A percentile compares a stretch with the other conserved stretches of the same genome.
Evolutionary conservation across 345 rosid genomes (phyloP).

Genomic region (Aquilaria yunnanensis): DNA sequence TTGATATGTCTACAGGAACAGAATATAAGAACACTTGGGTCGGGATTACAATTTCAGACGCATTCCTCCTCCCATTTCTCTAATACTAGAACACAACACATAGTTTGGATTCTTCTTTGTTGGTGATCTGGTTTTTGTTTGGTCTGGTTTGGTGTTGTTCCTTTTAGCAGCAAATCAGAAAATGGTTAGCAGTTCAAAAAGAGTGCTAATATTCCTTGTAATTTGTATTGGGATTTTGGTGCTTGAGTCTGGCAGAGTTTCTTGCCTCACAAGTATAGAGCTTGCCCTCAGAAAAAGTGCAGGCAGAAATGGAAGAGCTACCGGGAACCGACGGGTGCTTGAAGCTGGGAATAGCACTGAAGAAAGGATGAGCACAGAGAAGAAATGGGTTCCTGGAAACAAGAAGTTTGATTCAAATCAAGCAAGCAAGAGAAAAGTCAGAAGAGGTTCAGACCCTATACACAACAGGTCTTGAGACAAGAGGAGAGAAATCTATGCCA

Average conservation of each 20-base stretch:
- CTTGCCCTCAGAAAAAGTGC: conserved; percentile 20
- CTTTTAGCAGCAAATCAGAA: not conserved
- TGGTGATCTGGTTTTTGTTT: conserved; percentile 6
- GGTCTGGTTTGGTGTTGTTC: no score
- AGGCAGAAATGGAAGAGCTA: conserved; percentile 20
- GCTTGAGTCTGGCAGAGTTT: conserved; percentile 29
- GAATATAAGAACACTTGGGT: conserved; percentile 23
- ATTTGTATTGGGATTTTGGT: conserved; percentile 46
- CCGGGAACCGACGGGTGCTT: conserved; percentile 29
- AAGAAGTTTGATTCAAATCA: conserved; percentile 41
- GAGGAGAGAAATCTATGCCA: no score
- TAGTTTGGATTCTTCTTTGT: conserved; percentile 37
- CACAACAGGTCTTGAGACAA: conserved; percentile 53
- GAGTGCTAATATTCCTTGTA: conserved; percentile 38
- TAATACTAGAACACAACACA: conserved; percentile 22
- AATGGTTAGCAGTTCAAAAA: conserved; percentile 39
- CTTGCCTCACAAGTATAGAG: conserved; percentile 29
- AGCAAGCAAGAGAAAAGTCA: conserved; percentile 68
- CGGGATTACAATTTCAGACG: conserved; percentile 28
- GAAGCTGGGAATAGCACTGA: conserved; percentile 16
- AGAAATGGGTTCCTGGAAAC: conserved; percentile 20
- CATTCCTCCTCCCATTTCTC: conserved; percentile 32
- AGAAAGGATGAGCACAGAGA: conserved; percentile 25
- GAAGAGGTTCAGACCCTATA: conserved; percentile 83
- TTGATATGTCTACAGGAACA: conserved; percentile 49